Evolutionary conservation across 176 grass and related monocot genomes (phyloP).

Genomic region (Triticum aestivum): DNA sequence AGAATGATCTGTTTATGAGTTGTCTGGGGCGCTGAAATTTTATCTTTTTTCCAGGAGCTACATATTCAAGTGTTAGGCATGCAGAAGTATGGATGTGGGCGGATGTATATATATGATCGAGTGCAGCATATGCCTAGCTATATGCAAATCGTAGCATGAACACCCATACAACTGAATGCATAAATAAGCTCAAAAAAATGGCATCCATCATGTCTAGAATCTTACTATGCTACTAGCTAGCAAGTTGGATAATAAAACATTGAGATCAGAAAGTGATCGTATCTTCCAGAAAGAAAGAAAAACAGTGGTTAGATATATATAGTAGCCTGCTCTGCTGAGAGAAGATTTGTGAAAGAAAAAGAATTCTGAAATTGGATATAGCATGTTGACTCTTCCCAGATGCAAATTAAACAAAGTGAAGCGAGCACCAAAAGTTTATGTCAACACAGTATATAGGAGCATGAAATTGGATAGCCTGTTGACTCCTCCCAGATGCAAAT

Average conservation of each 20-base stretch:
- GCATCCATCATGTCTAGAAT: neutral
- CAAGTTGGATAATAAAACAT: neutral
- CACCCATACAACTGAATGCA: neutral
- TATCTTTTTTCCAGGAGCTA: neutral
- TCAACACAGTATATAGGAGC: neutral
- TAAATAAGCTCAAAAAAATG: neutral
- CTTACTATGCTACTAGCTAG: neutral
- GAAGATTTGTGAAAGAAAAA: neutral
- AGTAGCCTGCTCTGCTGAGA: neutral
- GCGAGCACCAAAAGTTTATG: neutral
- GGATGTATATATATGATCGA: neutral
- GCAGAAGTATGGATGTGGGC: neutral
- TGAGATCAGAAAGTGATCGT: neutral
- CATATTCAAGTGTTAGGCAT: neutral
- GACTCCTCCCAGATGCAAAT: neutral
- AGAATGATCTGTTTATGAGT: neutral
- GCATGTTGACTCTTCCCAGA: neutral
- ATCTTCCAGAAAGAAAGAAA: neutral
- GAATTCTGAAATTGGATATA: slow-evolving; percentile 1
- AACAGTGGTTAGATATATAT: neutral
- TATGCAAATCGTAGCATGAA: neutral
- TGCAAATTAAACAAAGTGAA: neutral
- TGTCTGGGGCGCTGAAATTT: neutral
- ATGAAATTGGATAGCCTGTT: neutral
- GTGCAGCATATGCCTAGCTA: neutral